These are phyloP conservation scores for Xerocomus minutiporus DNA, from an alignment of 1,284 basidiomycete species.

Conservation along the genomic window DNA sequence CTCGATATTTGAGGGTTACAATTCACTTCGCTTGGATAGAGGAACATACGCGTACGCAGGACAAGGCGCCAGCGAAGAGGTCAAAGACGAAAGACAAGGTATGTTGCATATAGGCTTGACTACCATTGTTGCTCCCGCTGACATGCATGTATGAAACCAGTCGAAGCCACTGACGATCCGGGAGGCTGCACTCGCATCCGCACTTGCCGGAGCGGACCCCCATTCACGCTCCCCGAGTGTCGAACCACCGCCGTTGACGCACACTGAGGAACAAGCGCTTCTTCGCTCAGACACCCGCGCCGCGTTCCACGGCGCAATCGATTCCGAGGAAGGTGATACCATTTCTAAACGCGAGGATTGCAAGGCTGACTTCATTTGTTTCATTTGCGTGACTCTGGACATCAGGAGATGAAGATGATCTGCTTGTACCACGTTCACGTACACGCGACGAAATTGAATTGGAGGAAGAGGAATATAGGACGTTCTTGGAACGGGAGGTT, in stretches of 20 bases:
- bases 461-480: constrained; percentile 78
- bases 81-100: constrained; percentile 51
- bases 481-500: constrained; percentile 79
- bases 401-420: constrained; percentile 52
- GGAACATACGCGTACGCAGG: constrained; percentile 53
- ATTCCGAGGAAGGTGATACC: constrained; percentile 13
- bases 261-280: constrained; percentile 73
- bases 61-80: constrained; percentile 21
- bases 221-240: constrained; percentile 51
- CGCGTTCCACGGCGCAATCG: constrained; percentile 65
- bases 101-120: constrained; percentile 10
- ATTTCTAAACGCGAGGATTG: not conserved
- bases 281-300: constrained; percentile 81
- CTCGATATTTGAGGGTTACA: not conserved
- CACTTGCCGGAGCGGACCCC: constrained; percentile 50
- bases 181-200: constrained; percentile 55
- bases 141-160: constrained; percentile 25
- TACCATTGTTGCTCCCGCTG: not conserved
- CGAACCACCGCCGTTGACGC: constrained; percentile 47
- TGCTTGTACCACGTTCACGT: constrained; percentile 72
- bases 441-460: constrained; percentile 70
- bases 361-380: not conserved
- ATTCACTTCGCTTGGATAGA: constrained; percentile 39
- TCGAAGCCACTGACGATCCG: constrained; percentile 60
- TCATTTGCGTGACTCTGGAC: constrained; percentile 1